Evolutionary conservation across 495 filamentous ascomycete genomes (phyloP).

Genomic region (Daldinia vernicosa): DNA sequence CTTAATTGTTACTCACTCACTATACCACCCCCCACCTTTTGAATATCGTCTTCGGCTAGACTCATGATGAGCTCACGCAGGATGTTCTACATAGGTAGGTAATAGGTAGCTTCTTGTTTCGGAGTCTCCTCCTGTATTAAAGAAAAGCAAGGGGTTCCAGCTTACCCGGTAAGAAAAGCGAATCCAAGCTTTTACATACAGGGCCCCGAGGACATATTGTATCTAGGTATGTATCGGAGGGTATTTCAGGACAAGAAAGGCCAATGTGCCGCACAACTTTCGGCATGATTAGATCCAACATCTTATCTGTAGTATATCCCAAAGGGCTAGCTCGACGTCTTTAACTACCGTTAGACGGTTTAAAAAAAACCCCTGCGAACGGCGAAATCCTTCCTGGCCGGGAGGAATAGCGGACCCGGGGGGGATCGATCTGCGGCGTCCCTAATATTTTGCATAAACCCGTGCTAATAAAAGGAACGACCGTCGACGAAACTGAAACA

Average conservation of each 20-base stretch:
- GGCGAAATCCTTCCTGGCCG: background rate
- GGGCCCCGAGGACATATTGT: background rate
- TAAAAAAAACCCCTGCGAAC: background rate
- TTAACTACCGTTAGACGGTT: slow-evolving; percentile 8
- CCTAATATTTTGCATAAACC: slow-evolving; percentile 16
- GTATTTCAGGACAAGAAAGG: background rate
- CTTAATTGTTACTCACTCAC: background rate
- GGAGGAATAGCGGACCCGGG: slow-evolving; percentile 19
- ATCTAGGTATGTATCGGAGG: too few species aligned
- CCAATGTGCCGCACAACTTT: background rate
- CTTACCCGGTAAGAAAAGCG: background rate
- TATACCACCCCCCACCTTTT: slow-evolving; percentile 28
- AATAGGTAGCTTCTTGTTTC: background rate
- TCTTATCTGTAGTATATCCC: background rate
- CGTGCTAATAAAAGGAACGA: slow-evolving; percentile 6
- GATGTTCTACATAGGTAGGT: background rate
- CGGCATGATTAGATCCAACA: slow-evolving; percentile 10
- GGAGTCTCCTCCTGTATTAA: background rate
- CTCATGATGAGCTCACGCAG: slow-evolving; percentile 11
- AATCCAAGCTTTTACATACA: background rate
- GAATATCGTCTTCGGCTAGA: slow-evolving; percentile 12
- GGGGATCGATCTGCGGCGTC: slow-evolving; percentile 21
- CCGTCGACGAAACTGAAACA: slow-evolving; percentile 28
- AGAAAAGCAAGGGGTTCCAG: background rate
- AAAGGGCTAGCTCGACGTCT: background rate